These are phyloP conservation scores for Steccherinum ochraceum DNA, from an alignment of 768 basidiomycete species.

Conservation along the genomic window DNA sequence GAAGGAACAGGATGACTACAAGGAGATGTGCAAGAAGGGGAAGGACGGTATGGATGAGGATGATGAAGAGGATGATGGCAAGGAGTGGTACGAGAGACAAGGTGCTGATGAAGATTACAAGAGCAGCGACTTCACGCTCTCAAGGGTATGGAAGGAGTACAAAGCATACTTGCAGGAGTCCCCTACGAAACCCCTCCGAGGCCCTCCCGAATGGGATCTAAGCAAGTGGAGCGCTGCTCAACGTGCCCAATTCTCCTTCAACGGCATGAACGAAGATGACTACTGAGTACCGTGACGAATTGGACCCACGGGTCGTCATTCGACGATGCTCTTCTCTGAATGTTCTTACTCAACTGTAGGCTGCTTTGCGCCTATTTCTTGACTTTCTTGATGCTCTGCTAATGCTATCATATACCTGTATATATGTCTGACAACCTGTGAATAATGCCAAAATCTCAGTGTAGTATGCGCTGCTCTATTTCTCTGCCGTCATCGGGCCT, in stretches of 20 bases:
- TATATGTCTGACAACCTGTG: background rate
- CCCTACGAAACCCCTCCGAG: conserved; percentile 23
- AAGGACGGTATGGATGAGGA: background rate
- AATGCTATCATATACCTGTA: background rate
- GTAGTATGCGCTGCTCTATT: background rate
- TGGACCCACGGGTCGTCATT: too few relatives aligned
- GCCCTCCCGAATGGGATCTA: conserved; percentile 30
- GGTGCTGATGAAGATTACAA: conserved; percentile 5
- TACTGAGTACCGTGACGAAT: background rate
- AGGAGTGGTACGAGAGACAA: background rate
- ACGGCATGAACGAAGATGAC: background rate
- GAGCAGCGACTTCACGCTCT: conserved; percentile 18
- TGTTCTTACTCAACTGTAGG: too few relatives aligned
- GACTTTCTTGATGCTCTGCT: background rate
- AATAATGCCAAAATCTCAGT: background rate
- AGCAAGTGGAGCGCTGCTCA: conserved; percentile 28
- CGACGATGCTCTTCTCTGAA: too few relatives aligned
- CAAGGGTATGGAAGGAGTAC: conserved; percentile 33
- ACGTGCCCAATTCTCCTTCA: conserved; percentile 26
- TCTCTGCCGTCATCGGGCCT: too few relatives aligned
- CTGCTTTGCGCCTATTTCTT: background rate
- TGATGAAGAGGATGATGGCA: background rate
- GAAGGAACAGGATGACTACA: conserved; percentile 3
- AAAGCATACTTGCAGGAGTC: conserved; percentile 20
- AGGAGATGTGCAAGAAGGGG: background rate